Evolutionary conservation across 352 stramenopile species (phyloP), one percentile per base, ranked within the genome.

Genomic region (Thraustotheca clavata): DNA sequence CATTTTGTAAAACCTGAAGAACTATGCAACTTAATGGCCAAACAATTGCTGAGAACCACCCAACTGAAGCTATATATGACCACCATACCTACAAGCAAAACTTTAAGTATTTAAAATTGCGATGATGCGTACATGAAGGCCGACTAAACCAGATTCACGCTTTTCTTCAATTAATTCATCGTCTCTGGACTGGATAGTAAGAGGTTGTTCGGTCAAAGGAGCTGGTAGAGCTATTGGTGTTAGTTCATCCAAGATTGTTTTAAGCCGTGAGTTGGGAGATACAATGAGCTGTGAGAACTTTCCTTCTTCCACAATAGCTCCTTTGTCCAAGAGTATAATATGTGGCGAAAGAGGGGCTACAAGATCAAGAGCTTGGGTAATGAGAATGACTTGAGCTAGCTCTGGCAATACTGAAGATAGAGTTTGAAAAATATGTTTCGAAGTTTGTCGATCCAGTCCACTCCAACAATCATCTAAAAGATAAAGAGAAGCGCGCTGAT

Each of bases 401-500:
- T 71, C 43, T 3, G 77, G 69, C 29, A 91, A 78, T 2, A 95
- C 60, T 0, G 59, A 49, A 40, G 86, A 86, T 39, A 75, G 84
- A 26, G 76, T 76, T 5, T 33, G 61, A 1, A 94, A 47, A 7
- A 91, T 72, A 39, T 73, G 69, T 0, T 70, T 68, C 2, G 80
- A 76, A 14, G 84, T 94, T 12, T 67, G 74, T 2, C 69, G 59
- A 49, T 97, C 89, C 4, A 97, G 68, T 1, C 83, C 84, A 24
- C 80, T 93, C 8, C 96, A 72, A 1, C 86, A 83, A 52, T 97
- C 89, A 50, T 97, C 87, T n/a, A 97, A 59, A n/a, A 97, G 60
- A 33, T 93, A 93, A 12, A 97, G 59, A 8, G 38, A 57, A 20
- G 77, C 68, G 60, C 68, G 69, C 40, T 88, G 75, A 35, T 94